Evolutionary conservation across 2,329 filamentous ascomycete species (phyloP), one percentile per base, ranked within the genome.

Genomic region (Paraphaeosphaeria sporulosa): DNA sequence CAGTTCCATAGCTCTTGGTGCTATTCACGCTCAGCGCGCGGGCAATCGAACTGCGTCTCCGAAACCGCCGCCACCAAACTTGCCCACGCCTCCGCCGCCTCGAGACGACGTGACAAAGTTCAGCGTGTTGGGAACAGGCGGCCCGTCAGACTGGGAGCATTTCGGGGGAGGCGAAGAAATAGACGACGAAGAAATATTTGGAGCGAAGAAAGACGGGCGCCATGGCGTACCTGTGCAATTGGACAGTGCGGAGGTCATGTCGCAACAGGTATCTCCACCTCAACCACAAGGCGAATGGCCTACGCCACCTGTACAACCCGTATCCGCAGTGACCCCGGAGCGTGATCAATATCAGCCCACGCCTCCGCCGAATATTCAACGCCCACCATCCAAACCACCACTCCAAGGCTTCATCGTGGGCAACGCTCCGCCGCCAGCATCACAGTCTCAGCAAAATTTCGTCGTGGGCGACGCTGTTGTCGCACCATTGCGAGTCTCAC

Each of bases 91-190:
- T 30, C 71, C 70, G 38, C 72, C 68, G 40, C 68, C 65, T 47
- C 69, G 67, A 48, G 72, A 71, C 47, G 65, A 70, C 44, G 65
- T 67, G 12, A 71, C 74, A 1, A 73, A 61, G 23, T 75, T 74
- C 44, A 76, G 73, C 47, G 75, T 71, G 13, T 57, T 78, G 3
- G 75, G 75, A 8, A 63, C 62, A 44, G 76, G 76, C 7, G 74
- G 71, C 2, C 76, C 76, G 4, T 76, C 74, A 10, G 76, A 78
- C 40, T 78, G 76, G 76, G 76, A 78, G 50, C 75, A 70, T 36
- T 72, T 78, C 62, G 75, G 75, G 12, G 63, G 51, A 7, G 66
- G 57, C 8, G 71, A 70, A n/a, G 67, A 77, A 46, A 69, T 77
- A 36, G 76, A 78, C 40, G 76, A 78, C 44, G 74, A 75, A 36